Conservation (phyloP, 805 yeast species). For the Starmerella ratchasimensis region DNA sequence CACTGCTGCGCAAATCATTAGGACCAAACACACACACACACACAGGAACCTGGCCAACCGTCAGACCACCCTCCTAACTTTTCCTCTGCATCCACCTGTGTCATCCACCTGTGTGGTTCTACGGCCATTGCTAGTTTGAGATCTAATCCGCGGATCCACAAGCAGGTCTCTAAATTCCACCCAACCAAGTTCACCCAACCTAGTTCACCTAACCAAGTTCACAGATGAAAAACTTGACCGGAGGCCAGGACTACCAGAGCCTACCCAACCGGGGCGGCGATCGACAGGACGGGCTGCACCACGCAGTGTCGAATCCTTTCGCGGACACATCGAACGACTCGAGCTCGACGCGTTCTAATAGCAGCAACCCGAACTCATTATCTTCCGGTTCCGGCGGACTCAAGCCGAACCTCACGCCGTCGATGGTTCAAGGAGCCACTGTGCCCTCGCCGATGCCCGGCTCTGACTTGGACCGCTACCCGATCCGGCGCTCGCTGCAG, state of each 20-base stretch:
- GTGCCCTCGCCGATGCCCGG: constrained; percentile 16
- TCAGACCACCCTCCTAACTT: too few species aligned
- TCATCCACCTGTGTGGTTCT: too few species aligned
- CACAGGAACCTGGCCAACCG: too few species aligned
- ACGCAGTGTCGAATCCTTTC: constrained; percentile 22
- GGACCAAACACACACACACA: too few species aligned
- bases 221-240: constrained; percentile 16
- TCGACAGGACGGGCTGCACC: constrained; percentile 9
- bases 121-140: too few species aligned
- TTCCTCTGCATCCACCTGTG: too few species aligned
- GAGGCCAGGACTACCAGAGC: constrained; percentile 16
- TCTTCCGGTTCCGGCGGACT: constrained; percentile 8
- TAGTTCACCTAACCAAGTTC: too few species aligned
- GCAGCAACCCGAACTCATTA: constrained; percentile 7
- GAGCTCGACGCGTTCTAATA: constrained; percentile 12
- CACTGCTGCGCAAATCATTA: too few species aligned
- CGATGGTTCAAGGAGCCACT: constrained; percentile 3
- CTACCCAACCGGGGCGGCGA: constrained; percentile 12
- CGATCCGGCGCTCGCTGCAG: constrained; percentile 21
- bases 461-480: constrained; percentile 28
- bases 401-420: neutral
- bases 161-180: too few species aligned
- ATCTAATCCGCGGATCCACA: too few species aligned
- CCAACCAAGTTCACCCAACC: too few species aligned
- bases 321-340: constrained; percentile 18